Base-by-base conservation (phyloP, 805 yeast genomes). In the Teunomyces panamensis region DNA sequence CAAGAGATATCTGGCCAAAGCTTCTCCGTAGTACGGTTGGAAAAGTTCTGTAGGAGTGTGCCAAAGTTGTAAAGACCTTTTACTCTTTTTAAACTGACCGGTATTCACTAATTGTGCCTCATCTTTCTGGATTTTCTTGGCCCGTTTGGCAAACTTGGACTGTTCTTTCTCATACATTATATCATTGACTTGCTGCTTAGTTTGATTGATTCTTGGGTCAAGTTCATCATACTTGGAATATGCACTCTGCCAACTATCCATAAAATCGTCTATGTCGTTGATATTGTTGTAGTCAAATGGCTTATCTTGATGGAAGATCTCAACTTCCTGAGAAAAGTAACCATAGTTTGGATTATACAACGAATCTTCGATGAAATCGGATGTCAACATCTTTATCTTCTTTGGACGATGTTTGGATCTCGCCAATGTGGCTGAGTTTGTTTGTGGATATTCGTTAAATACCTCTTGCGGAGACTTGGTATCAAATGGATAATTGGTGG, bases 41-140 rank as follows among this genome's bases (percentile, higher is more conserved):
- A 89, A 89, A 39, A 89, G 69, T 63, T 89, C 96, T 0, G 94
- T 85, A 1, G 96, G 96, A 0, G 96, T 89, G 60, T 89, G 96
- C 96, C 96, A 89, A 42, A 87, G 65, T 64, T 89, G 96, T 11
- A 81, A 53, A 1, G 83, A 75, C 45, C 69, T 65, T 39, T 65
- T 64, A 20, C 37, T 48, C 44, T 29, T 43, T 39, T 29, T 56
- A 49, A 45, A 51, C 53, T 46, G 55, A 47, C 45, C 56, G 30
- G 49, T 47, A 13, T 51, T 37, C 7, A 51, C 49, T 9, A 50
- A 45, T 28, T 55, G 50, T 5, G 57, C 43, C 9, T 67, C 68
- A 29, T 56, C 54, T 42, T 58, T 56, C 27, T 66, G 64, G 44
- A 64, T 57, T 27, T 46, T 53, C 39, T 56, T 59, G 10, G 72